Percentiles rank a stretch among this genome's conserved stretches.
phyloP scores from a whole-genome alignment of 192 early-diverging fungal genomes.

The Powellomyces hirtus region DNA sequence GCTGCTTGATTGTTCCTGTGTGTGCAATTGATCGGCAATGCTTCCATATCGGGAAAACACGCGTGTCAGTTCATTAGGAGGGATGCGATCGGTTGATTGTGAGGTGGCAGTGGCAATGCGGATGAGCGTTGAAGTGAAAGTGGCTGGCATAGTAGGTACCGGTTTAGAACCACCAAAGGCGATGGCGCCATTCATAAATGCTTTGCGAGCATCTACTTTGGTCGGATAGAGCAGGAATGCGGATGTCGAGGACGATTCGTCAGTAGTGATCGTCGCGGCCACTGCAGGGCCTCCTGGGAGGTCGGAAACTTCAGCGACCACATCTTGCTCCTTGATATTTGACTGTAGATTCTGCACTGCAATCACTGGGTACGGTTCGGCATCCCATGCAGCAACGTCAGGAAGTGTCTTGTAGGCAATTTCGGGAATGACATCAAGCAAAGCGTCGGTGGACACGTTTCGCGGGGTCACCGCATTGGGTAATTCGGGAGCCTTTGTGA shows the following conservation, averaged over 20 bases:
- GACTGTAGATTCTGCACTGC: not conserved
- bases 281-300: not conserved
- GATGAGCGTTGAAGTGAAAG: slow-evolving; percentile 1
- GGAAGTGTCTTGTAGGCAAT: not conserved
- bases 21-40: slow-evolving; percentile 7
- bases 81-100: not conserved
- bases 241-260: not conserved
- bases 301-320: not conserved
- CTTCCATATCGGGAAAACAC: slow-evolving; percentile 26
- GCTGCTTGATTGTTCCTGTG: not conserved
- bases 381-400: not conserved
- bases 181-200: not conserved
- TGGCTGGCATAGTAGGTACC: not conserved
- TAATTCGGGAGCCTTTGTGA: not conserved
- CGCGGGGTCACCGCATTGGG: not conserved
- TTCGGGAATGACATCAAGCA: not conserved
- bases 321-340: not conserved
- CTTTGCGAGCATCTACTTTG: not conserved
- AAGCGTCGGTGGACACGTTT: not conserved
- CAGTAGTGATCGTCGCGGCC: not conserved
- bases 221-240: not conserved
- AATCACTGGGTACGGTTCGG: not conserved
- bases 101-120: slow-evolving; percentile 5
- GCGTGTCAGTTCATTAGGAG: slow-evolving; percentile 17
- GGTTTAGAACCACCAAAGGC: not conserved